Evolutionary conservation across 1,284 basidiomycete genomes (phyloP).

Genomic region (Austroboletus novae-zelandiae): DNA sequence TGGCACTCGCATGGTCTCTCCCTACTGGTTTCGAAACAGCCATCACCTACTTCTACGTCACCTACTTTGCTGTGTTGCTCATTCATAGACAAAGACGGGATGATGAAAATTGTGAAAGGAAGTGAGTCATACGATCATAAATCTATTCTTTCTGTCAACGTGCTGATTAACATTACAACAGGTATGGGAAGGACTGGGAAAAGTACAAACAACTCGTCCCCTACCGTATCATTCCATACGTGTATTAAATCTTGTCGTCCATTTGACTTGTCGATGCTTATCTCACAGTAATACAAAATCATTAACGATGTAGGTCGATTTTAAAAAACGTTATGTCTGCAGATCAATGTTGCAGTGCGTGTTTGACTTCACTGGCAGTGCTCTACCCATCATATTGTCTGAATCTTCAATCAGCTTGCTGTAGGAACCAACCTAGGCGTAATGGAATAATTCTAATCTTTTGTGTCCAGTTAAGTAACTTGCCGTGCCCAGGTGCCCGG

Average conservation of each 20-base stretch:
- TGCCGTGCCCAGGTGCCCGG: too few species aligned
- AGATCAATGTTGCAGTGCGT: too few species aligned
- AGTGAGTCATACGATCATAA: conserved; percentile 46
- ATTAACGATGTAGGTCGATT: not conserved
- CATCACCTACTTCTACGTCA: conserved; percentile 94
- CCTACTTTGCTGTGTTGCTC: conserved; percentile 88
- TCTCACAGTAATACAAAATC: too few species aligned
- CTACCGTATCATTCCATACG: conserved; percentile 85
- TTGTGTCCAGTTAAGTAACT: too few species aligned
- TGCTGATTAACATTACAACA: conserved; percentile 20
- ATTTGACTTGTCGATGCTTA: not conserved
- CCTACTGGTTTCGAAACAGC: conserved; percentile 92
- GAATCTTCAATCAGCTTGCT: too few species aligned
- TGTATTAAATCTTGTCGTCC: conserved; percentile 50
- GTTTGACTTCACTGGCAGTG: too few species aligned
- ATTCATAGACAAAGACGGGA: conserved; percentile 90
- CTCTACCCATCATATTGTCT: too few species aligned
- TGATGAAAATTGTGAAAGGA: conserved; percentile 88
- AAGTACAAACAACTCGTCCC: conserved; percentile 84
- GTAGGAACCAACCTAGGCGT: too few species aligned
- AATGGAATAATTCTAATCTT: too few species aligned
- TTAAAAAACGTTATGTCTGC: too few species aligned
- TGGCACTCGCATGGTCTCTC: conserved; percentile 93
- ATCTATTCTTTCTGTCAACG: not conserved
- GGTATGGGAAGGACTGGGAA: conserved; percentile 88